Base-by-base conservation (phyloP, 106 monocot genomes). In the Apostasia shenzhenica region DNA sequence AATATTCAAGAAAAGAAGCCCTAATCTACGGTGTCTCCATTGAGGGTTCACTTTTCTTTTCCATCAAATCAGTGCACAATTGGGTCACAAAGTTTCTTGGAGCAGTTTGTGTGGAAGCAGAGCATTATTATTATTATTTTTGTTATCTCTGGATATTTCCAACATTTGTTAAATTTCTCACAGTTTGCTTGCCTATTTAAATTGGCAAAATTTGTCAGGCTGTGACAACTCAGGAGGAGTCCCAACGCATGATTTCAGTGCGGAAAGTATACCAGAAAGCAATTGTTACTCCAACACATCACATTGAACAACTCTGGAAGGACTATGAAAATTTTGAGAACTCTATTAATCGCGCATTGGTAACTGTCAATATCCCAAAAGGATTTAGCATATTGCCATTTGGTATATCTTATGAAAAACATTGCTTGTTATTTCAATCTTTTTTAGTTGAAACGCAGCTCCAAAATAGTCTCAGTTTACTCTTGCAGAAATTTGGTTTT, bases 281-380 rank as follows among this genome's bases (percentile, higher is more conserved):
- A 50, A 87, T 97, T 77, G 72, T 97, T 40, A 90, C 90, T 49
- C 97, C 97, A 64, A 97, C 85, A 42, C 89, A 97, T 83, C 82
- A 97, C 77, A 67, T 92, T 2, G 97, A 97, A 72, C 89, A 92
- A 66, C 89, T 97, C 14, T 97, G 97, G 97, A 92, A 90, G 70
- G 97, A 97, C 43, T 97, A 97, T 81, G 97, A 97, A 67, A 83
- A 75, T 49, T 97, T 97, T 79, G 97, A 97, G 57, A 97, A 97
- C 71, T 92, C 97, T 81, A 89, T 97, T 75, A 97, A 87, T 73
- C 92, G 92, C 41, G 63, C 86, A 14, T 77, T 97, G 92, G 97
- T 97, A 87, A 78, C 46, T 41, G 43, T 14, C 40, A 1, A 56
- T 73, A 13, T 42, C 14, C 45, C 49, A 43, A 60, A 46, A 26